Evolutionary conservation across 2,329 filamentous ascomycete genomes (phyloP).

Genomic region (Ophiostoma australiae): DNA sequence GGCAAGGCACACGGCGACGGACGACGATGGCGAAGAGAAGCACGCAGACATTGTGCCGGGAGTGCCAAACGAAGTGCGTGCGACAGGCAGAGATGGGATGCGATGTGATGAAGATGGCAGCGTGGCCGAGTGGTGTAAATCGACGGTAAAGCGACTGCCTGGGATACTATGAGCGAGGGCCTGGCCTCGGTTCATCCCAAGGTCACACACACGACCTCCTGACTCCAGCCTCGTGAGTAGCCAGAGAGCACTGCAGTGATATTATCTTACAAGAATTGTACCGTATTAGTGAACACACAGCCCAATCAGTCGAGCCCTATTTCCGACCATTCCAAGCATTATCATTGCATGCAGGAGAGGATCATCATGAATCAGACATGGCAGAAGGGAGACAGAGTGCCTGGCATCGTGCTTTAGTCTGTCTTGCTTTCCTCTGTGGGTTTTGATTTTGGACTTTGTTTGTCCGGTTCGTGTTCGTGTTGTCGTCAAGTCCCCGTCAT

Average conservation of each 20-base stretch:
- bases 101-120: background rate
- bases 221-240: background rate
- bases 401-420: background rate
- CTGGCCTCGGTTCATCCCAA: background rate
- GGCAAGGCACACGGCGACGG: background rate
- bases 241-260: too few relatives aligned
- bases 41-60: background rate
- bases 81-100: background rate
- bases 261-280: too few relatives aligned
- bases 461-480: slow-evolving; percentile 6
- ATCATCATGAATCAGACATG: background rate
- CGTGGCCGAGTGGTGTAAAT: background rate
- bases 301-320: slow-evolving; percentile 8
- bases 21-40: background rate
- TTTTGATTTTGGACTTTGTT: too few relatives aligned
- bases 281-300: background rate
- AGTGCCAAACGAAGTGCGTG: background rate
- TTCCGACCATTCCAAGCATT: background rate
- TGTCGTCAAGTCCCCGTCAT: slow-evolving; percentile 1
- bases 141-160: background rate
- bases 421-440: background rate
- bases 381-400: background rate
- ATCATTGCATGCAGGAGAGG: background rate
- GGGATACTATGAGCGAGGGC: background rate
- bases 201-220: too few relatives aligned